Conservation (phyloP, 1,284 basidiomycete genomes). For the Trichosporon faecale region DNA sequence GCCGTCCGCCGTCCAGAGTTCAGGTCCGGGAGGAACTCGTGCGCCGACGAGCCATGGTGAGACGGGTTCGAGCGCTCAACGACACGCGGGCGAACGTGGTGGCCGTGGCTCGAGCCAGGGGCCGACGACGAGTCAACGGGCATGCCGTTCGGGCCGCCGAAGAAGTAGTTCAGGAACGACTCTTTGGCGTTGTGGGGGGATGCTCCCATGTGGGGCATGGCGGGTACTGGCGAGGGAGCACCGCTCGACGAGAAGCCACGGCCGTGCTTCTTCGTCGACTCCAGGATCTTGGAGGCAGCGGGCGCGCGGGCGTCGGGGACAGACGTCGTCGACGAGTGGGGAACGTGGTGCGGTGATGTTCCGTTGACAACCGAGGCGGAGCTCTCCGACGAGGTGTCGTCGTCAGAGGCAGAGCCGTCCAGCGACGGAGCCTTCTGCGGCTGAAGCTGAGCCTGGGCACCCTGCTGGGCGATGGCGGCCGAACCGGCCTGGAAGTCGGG, state of each 20-base stretch:
- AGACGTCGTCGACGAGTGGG: slow-evolving; percentile 74
- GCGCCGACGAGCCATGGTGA: background rate
- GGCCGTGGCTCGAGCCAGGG: slow-evolving; percentile 10
- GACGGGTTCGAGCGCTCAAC: slow-evolving; percentile 10
- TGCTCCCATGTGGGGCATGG: slow-evolving; percentile 28
- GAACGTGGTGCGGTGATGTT: slow-evolving; percentile 57
- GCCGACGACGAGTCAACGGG: background rate
- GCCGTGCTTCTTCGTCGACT: slow-evolving; percentile 27
- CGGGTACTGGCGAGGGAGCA: slow-evolving; percentile 25
- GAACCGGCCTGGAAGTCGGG: slow-evolving; percentile 53
- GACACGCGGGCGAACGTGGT: slow-evolving; percentile 8
- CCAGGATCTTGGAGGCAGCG: slow-evolving; percentile 24
- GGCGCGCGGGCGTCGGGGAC: slow-evolving; percentile 63
- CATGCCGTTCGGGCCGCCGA: slow-evolving; percentile 62
- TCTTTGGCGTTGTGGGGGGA: slow-evolving; percentile 63
- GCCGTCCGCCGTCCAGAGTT: slow-evolving; percentile 38
- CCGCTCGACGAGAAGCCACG: slow-evolving; percentile 21
- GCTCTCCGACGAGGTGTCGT: slow-evolving; percentile 47
- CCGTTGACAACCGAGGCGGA: slow-evolving; percentile 56
- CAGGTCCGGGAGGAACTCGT: slow-evolving; percentile 50
- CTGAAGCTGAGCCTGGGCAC: slow-evolving; percentile 30
- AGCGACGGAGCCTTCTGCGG: slow-evolving; percentile 32
- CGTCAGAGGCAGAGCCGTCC: slow-evolving; percentile 37
- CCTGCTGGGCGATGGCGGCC: slow-evolving; percentile 50
- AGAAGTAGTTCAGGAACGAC: slow-evolving; percentile 93